Evolutionary conservation across 139 green algal genomes (phyloP).

Genomic region (Tetratostichococcus sp.): DNA sequence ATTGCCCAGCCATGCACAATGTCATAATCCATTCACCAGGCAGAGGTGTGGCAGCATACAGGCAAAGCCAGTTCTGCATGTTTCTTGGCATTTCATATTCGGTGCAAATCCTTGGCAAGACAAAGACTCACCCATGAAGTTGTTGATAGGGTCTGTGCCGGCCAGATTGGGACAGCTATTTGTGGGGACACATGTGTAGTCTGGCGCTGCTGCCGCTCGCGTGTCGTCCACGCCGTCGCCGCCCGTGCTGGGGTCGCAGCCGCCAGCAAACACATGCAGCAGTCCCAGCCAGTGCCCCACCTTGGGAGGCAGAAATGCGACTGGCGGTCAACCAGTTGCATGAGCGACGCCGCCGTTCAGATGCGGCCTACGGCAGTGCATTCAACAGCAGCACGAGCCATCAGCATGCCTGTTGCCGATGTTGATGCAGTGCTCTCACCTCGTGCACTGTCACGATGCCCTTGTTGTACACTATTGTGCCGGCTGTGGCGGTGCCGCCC

Average conservation of each 20-base stretch:
- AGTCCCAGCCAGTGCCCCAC: not conserved
- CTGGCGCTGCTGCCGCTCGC: no score
- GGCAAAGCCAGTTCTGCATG: not conserved
- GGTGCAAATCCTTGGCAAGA: not conserved
- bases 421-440: no score
- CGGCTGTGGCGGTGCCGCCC: not conserved
- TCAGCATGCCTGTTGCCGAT: no score
- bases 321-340: no score
- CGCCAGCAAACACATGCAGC: not conserved
- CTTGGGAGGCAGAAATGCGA: not conserved
- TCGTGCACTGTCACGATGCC: not conserved
- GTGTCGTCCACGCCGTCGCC: not conserved
- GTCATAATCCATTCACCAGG: no score
- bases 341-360: no score
- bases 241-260: not conserved
- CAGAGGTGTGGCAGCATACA: not conserved
- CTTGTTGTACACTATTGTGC: not conserved
- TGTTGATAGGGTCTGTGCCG: not conserved
- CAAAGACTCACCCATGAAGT: not conserved
- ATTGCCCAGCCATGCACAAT: no score
- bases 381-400: no score
- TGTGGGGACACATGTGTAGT: not conserved
- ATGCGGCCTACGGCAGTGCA: no score
- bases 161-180: not conserved
- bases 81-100: not conserved